Evolutionary conservation across 225 moss, liverwort and hornwort genomes (phyloP), one percentile per base, ranked within the genome.

Genomic region (Polytrichum commune): DNA sequence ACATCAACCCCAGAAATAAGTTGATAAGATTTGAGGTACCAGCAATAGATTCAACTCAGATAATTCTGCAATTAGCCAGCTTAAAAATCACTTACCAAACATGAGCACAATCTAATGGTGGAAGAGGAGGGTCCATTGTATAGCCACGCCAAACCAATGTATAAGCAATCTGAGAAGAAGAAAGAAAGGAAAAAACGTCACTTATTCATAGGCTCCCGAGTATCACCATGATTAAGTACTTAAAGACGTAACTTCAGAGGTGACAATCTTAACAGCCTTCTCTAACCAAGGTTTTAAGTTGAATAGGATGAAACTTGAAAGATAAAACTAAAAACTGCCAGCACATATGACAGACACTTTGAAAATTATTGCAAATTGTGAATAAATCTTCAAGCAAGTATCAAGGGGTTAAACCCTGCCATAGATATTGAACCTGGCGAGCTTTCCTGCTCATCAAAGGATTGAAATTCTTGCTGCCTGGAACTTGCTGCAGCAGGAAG

Each of bases 401-500:
- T 46, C 46, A 46, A 46, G 46, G 38, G 46, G 46, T 46, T 46
- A 24, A 24, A 58, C 58, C 58, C 58, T 58, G 58, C 58, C 58
- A 20, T 23, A 58, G 60, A 64, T 76, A 57, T 62, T 78, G 68
- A 76, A 95, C 95, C 83, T 95, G 92, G 54, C 95, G 91, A 73
- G 98, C 95, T 80, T 93, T 98, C 76, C 88, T 90, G 56, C 86
- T 85, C 85, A 93, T 93, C 23, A 90, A 78, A n/a, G 83, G 76
- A 79, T 81, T 91, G 77, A 98, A 98, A 77, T 98, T 98, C 71
- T 78, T 95, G 84, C 98, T 98, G 54, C 83, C 82, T 54, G 98
- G 98, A 73, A 98, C 98, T 85, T 98, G 98, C 70, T 91, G 95
- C 77, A 98, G 76, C 33, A 98, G 89, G 78, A 98, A 98, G 69